phyloP scores from a whole-genome alignment of 441 rosid species.

The Erodium trifolium region DNA sequence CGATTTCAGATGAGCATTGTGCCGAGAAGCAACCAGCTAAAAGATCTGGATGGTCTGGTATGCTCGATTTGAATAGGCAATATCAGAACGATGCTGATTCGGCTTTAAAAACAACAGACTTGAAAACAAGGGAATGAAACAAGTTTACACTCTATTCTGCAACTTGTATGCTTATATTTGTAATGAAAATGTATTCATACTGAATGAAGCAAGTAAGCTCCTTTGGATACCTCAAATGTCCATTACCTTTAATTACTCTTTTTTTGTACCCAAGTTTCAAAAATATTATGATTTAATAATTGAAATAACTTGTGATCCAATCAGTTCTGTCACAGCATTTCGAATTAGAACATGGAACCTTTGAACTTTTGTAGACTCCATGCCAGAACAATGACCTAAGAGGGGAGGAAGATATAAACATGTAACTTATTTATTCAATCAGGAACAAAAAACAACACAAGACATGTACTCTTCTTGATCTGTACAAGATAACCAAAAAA shows the following conservation, averaged over 20 bases:
- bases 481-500: not conserved
- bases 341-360: too few relatives aligned
- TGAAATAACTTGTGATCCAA: too few relatives aligned
- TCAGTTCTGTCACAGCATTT: too few relatives aligned
- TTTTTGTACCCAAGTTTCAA: not conserved
- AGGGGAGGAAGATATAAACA: not conserved
- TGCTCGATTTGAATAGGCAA: conserved; percentile 48
- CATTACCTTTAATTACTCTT: not conserved
- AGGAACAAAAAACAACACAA: not conserved
- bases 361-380: too few relatives aligned
- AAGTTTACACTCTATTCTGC: conserved; percentile 1
- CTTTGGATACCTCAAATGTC: not conserved
- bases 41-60: conserved; percentile 20
- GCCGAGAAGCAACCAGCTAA: conserved; percentile 36
- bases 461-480: not conserved
- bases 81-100: conserved; percentile 23
- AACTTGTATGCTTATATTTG: not conserved
- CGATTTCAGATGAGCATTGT: conserved; percentile 23
- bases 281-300: too few relatives aligned
- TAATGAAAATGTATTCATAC: not conserved
- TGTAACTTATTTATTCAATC: not conserved
- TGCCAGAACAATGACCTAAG: not conserved
- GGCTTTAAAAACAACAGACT: conserved; percentile 25
- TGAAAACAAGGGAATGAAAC: conserved; percentile 38
- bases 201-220: not conserved